Conservation (phyloP, 345 rosid genomes). For the Corchorus olitorius region DNA sequence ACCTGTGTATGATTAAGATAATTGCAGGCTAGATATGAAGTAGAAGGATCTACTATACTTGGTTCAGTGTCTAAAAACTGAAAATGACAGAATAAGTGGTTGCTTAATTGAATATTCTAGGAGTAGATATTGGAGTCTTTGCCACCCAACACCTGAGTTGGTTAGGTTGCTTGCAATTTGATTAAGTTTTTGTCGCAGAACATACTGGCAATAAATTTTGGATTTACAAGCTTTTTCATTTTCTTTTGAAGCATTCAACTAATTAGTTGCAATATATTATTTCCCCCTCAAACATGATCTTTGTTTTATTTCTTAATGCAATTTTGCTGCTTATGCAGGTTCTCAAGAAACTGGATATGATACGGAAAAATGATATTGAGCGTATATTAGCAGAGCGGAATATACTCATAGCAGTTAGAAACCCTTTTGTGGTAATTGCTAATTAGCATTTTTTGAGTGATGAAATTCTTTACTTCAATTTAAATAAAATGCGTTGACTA, state of each 20-base stretch:
- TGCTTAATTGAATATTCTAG: slow-evolving; percentile 5
- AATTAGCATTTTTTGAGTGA: slow-evolving; percentile 15
- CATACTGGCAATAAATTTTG: not conserved
- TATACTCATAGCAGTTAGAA: slow-evolving; percentile 77
- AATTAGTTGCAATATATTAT: not conserved
- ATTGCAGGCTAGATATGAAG: not conserved
- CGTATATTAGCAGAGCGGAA: slow-evolving; percentile 81
- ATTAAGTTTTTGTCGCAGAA: not conserved
- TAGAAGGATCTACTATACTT: not conserved
- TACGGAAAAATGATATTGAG: slow-evolving; percentile 75
- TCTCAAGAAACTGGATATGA: slow-evolving; percentile 79
- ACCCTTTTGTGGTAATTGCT: slow-evolving; percentile 78
- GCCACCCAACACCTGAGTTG: not conserved
- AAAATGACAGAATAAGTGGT: slow-evolving; percentile 8
- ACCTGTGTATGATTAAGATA: not conserved
- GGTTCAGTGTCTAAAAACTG: slow-evolving; percentile 20
- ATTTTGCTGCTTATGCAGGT: slow-evolving; percentile 47
- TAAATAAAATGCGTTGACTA: slow-evolving; percentile 9
- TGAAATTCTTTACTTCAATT: not conserved
- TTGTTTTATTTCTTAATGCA: slow-evolving; percentile 20
- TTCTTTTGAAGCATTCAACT: not conserved
- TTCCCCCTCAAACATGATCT: not conserved
- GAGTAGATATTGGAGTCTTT: slow-evolving; percentile 8
- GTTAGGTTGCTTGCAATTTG: not conserved
- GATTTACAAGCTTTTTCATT: slow-evolving; percentile 1